Conservation (phyloP, 371 early-diverging fungal species). For the Phascolomyces articulosus region DNA sequence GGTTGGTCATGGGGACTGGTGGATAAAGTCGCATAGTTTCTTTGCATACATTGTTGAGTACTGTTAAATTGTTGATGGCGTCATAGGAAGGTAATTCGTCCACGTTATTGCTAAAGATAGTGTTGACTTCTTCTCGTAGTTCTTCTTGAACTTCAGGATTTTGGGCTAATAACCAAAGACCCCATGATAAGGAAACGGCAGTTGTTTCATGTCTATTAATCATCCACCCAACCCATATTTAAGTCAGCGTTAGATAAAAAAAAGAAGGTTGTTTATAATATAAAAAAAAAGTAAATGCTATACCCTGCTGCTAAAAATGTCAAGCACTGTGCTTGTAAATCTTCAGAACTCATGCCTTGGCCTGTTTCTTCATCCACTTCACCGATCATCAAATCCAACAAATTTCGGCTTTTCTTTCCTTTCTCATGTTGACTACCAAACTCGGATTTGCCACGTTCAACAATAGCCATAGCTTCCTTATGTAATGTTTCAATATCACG, state of each 20-base stretch:
- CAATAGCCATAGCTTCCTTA: constrained; percentile 36
- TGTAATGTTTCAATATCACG: constrained; percentile 33
- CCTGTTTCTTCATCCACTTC: constrained; percentile 40
- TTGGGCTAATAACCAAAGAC: constrained; percentile 53
- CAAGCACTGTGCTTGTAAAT: constrained; percentile 24
- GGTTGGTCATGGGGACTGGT: constrained; percentile 53
- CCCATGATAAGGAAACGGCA: constrained; percentile 45
- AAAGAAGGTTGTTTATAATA: neutral
- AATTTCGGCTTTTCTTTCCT: constrained; percentile 12
- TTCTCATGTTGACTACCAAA: neutral
- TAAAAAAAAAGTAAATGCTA: neutral
- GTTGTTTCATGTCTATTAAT: constrained; percentile 13
- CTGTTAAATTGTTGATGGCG: constrained; percentile 22
- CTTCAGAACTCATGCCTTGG: constrained; percentile 27
- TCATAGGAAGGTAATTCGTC: constrained; percentile 34
- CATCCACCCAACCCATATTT: no score
- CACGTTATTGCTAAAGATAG: constrained; percentile 2
- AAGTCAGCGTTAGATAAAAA: neutral
- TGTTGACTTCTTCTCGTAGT: constrained; percentile 52
- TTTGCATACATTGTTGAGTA: constrained; percentile 44
- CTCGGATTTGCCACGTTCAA: constrained; percentile 36
- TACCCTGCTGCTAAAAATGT: constrained; percentile 45
- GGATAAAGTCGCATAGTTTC: constrained; percentile 48
- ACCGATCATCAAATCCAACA: constrained; percentile 37
- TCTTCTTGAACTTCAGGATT: constrained; percentile 47